Conservation (phyloP, 352 stramenopile species). For the Hyphochytrium catenoides region DNA sequence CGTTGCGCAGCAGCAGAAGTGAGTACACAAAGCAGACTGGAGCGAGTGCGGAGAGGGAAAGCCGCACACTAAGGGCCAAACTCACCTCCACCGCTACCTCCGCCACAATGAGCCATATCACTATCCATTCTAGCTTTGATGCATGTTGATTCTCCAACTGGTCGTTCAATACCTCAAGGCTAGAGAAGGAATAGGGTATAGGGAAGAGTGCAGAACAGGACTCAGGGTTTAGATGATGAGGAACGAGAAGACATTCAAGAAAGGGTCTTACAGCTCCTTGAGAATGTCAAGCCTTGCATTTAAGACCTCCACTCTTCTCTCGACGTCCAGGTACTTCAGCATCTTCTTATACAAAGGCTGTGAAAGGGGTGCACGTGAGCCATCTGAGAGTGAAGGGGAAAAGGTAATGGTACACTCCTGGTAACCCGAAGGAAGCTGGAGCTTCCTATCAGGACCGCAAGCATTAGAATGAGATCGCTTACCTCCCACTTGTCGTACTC, state of each 20-base stretch:
- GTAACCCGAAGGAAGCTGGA: too few relatives aligned
- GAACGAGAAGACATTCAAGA: background rate
- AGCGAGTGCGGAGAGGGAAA: too few relatives aligned
- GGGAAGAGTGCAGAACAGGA: too few relatives aligned
- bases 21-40: too few relatives aligned
- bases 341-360: constrained; percentile 73
- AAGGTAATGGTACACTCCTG: too few relatives aligned
- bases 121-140: constrained; percentile 73
- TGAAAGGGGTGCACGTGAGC: too few relatives aligned
- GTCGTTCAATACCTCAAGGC: constrained; percentile 67
- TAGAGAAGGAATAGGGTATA: too few relatives aligned
- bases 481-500: constrained; percentile 75
- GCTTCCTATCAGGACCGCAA: too few relatives aligned
- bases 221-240: background rate
- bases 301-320: constrained; percentile 69
- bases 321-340: constrained; percentile 73
- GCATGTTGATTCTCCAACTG: constrained; percentile 68
- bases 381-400: too few relatives aligned
- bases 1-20: too few relatives aligned
- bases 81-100: constrained; percentile 54
- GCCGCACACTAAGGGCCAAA: too few relatives aligned
- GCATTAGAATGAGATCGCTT: too few relatives aligned
- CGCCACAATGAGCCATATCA: constrained; percentile 75
- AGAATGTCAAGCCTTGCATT: constrained; percentile 81
- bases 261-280: constrained; percentile 44